Conservation (phyloP, 352 stramenopile genomes). For the Phytophthora europaea region DNA sequence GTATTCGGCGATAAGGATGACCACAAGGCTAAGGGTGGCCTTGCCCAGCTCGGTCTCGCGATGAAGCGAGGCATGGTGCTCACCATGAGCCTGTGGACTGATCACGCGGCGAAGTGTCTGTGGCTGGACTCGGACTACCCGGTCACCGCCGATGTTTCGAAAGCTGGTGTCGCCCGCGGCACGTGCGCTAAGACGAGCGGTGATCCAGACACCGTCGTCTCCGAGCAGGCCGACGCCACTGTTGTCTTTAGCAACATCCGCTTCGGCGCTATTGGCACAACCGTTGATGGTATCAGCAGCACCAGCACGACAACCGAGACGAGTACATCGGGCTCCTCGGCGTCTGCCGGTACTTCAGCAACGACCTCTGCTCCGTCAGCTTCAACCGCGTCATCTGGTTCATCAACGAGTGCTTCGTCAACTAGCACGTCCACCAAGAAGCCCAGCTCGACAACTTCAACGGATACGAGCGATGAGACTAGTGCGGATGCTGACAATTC, state of each 20-base stretch:
- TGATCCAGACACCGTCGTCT: constrained; percentile 49
- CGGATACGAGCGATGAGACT: neutral
- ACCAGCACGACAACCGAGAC: constrained; percentile 4
- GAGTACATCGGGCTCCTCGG: constrained; percentile 7
- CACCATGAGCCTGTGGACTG: constrained; percentile 74
- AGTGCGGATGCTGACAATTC: neutral
- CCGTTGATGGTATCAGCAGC: constrained; percentile 31
- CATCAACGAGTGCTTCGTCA: neutral
- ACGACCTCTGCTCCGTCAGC: neutral
- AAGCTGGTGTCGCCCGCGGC: constrained; percentile 58
- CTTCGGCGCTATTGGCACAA: constrained; percentile 65
- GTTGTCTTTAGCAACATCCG: constrained; percentile 59
- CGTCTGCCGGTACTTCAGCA: neutral
- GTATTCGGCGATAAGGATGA: constrained; percentile 58
- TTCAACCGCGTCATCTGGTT: neutral
- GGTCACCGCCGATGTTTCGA: constrained; percentile 30
- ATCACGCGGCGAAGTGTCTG: constrained; percentile 59
- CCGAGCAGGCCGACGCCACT: constrained; percentile 50
- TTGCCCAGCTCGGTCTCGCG: constrained; percentile 52
- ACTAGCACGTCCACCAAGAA: constrained; percentile 1
- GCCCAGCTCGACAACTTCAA: neutral
- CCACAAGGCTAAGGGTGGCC: constrained; percentile 40
- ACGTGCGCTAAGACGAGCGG: constrained; percentile 55
- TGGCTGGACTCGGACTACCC: constrained; percentile 77
- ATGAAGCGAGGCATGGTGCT: constrained; percentile 67